Evolutionary conservation across 2,329 filamentous ascomycete genomes (phyloP), one percentile per base, ranked within the genome.

Genomic region (Exophiala sp.): DNA sequence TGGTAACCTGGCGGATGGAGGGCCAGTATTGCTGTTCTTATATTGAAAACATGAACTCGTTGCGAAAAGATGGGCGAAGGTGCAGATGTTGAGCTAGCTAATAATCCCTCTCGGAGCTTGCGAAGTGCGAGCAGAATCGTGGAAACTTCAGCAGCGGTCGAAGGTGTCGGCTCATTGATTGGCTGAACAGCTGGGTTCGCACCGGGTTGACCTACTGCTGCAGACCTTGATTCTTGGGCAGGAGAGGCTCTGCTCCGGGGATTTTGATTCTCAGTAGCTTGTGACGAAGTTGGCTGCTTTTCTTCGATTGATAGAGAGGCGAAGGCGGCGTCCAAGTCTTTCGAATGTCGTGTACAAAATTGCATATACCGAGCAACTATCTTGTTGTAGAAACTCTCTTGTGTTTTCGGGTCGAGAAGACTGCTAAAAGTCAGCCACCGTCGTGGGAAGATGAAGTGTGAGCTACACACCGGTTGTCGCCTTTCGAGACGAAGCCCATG

Each of bases 41-140:
- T 89, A 65, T 89, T 90, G 76, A 97, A 97, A 58, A 95, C 84
- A 72, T 97, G 96, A 12, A 86, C 89, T 63, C 91, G 85, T n/a
- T 88, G 84, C 1, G 92, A 86, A 71, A 99, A 99, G 48, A 58
- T 50, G 5, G 82, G 77, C 66, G 96, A 88, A 34, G 79, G 76
- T 16, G 91, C 84, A 49, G 84, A 83, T 7, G 88, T 85, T 10
- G 89, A 66, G n/a, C 72, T 72, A 52, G 72, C 89, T 2, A 95
- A 83, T 44, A 97, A 86, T 20, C 87, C 91, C 75, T 99, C 94
- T 52, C 94, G 85, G 32, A 99, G 82, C 70, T 96, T 97, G 58
- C 94, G 86, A 67, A 97, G 85, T 2, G 92, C 89, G 65, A 88
- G 82, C 50, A 96, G 78, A 48, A 97, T 84, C 16, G 82, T 83